Evolutionary conservation across 2,329 filamentous ascomycete species (phyloP), one percentile per base, ranked within the genome.

Genomic region (Chaetomiaceae sp.): DNA sequence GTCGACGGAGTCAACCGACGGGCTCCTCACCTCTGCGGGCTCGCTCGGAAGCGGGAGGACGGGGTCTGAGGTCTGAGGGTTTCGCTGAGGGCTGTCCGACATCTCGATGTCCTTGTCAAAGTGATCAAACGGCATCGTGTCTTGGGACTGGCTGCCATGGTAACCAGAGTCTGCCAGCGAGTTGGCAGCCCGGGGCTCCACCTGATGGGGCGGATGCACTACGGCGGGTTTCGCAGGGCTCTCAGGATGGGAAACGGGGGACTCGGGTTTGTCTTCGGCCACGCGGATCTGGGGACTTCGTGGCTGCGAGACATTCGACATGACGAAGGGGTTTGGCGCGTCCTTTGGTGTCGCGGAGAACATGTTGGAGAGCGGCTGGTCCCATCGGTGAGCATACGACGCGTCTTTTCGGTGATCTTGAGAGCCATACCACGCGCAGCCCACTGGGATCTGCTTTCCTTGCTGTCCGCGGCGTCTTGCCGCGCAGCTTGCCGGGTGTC

Each of bases 401-500:
- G 52, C 48, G 48, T 55, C 36, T 31, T 15, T 19, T 20, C 14
- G 17, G n/a, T 29, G 17, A 20, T 3, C 4, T 12, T n/a, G 2
- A 45, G 49, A 57, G 61, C 72, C 83, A 71, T 75, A 89, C 87
- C 58, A 83, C 80, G 63, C 88, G 81, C 29, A 76, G 69, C 66
- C 87, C 84, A 23, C 71, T 69, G 9, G 74, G 71, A 63, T 79
- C 77, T 45, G 71, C 71, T 67, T 87, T 91, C 52, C 84, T 81
- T 31, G 75, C 75, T 17, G 88, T 90, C 57, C 86, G 80, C 38
- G 89, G 88, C 25, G 88, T 92, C 73, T 90, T 91, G 51, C 86
- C 88, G 60, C 88, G 84, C 67, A 94, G 72, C 68, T 90, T 92
- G 53, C 88, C 88, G 3, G 89, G 89, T 34, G 89, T 94, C 68